Evolutionary conservation across 176 grass and related monocot species (phyloP), one percentile per base, ranked within the genome.

Genomic region (Aegilops umbellulata): DNA sequence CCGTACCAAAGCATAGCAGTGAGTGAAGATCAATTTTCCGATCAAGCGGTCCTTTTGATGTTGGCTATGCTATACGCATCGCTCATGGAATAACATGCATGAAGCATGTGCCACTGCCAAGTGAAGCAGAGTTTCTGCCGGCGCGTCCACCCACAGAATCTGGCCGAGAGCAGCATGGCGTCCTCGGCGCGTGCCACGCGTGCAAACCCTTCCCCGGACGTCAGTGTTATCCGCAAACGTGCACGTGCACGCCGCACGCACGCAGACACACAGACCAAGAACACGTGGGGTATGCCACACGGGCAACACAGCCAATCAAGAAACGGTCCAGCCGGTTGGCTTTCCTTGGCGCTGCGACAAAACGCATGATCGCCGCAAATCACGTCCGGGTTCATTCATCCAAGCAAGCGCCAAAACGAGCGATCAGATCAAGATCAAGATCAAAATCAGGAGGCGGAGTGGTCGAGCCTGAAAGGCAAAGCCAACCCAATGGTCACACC

Each of bases 121-220:
- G 9, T 10, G 26, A 86, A 19, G 26, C 17, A 42, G 29, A 41
- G 19, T 22, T 41, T 20, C n/a, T 61, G 38, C 44, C 30, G 14
- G 64, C 22, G 22, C 7, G 61, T 65, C 19, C 57, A 65, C 17
- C 27, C 35, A 58, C 4, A 31, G 47, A 55, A 31, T 31, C 30
- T 31, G 30, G 30, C 30, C 30, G 30, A 31, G 30, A 31, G 30
- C 30, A 31, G 30, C 30, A 31, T 31, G 30, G 30, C 30, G 3
- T n/a, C 44, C 12, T 26, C 30, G 5, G 39, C 27, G 27, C 41
- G 51, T 6, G 30, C 67, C 82, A 65, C 76, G 70, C 46, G 71
- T 32, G 71, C 86, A 46, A 77, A 32, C 14, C 77, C 14, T 76
- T 76, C 12, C 19, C 87, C n/a, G 29, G 74, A 85, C 82, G 68